Evolutionary conservation across 768 basidiomycete genomes (phyloP).

Genomic region (Rickenella mellea): DNA sequence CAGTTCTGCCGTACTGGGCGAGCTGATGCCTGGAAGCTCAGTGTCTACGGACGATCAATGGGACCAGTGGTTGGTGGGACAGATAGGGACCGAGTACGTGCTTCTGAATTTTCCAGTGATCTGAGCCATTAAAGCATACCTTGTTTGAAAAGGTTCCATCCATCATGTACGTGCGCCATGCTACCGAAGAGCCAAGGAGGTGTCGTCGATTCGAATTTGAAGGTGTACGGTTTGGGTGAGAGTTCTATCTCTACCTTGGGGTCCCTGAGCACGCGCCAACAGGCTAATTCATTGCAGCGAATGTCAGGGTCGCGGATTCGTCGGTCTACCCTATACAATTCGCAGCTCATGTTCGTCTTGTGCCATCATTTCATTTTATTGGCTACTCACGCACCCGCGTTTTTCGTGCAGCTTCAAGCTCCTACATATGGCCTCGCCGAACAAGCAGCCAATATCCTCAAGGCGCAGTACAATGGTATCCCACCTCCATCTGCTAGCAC

Average conservation of each 20-base stretch:
- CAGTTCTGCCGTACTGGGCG: conserved; percentile 30
- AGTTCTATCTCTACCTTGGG: conserved; percentile 4
- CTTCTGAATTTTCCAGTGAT: too few species aligned
- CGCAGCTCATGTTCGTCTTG: conserved; percentile 46
- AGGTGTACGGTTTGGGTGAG: conserved; percentile 45
- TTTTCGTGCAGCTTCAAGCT: conserved; percentile 32
- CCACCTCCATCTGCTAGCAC: conserved; percentile 7
- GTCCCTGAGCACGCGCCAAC: conserved; percentile 1
- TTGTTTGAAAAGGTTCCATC: too few species aligned
- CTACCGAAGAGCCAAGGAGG: conserved; percentile 42
- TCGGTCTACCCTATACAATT: conserved; percentile 46
- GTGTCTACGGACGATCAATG: conserved; percentile 48
- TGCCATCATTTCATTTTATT: too few species aligned
- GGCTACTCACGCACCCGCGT: conserved; percentile 51
- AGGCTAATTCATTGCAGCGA: conserved; percentile 21
- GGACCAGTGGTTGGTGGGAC: conserved; percentile 38
- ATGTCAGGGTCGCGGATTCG: conserved; percentile 50
- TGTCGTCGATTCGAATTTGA: conserved; percentile 47
- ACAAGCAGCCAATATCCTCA: conserved; percentile 34
- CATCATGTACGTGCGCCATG: conserved; percentile 49
- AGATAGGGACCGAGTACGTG: conserved; percentile 41
- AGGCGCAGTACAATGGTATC: conserved; percentile 25
- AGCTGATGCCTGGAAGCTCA: conserved; percentile 37
- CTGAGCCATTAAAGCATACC: too few species aligned
- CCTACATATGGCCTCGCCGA: conserved; percentile 38